Base-by-base conservation (phyloP, 1,139 yeast genomes). In the Blastobotrys petasosporus region DNA sequence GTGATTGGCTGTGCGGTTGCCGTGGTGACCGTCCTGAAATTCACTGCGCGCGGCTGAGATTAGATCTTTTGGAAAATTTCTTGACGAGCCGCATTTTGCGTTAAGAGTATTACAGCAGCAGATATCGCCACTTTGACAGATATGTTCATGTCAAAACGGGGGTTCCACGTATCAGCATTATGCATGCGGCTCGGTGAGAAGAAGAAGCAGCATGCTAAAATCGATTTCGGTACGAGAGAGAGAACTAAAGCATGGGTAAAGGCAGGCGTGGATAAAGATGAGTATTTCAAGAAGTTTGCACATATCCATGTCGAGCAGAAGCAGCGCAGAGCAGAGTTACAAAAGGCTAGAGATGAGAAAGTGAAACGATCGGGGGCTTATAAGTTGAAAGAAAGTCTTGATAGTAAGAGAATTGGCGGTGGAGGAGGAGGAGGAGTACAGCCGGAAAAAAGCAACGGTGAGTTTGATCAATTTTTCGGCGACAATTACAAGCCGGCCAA, bases 241-340 rank as follows among this genome's bases (percentile, higher is more conserved):
- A 41, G 45, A 12, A 37, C 51, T 11, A 76, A 80, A 53, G 82
- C 85, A 2, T 80, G 86, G 85, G 25, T 20, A 7, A 20, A 20
- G 25, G 81, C 77, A 48, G 70, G 68, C 8, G 71, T 72, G 55
- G 71, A 70, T 49, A 79, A 80, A 54, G 84, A 75, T 29, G 59
- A 68, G 2, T 80, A 71, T 68, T 80, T 80, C 63, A 69, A 68
- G 38, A 77, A 74, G 54, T 80, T 71, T 58, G 80, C 82, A 0
- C 82, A 77, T 60, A 72, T 75, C 8, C 85, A 80, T 56, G 80
- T 80, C 1, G 62, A 61, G 42, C 73, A 71, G 53, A 66, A 66
- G 42, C 12, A 31, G 30, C 31, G 39, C 11, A 31, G 17, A 16
- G 33, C 32, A 31, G 40, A 41, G 23, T 32, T 28, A 16, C 34